Conservation (phyloP, 352 stramenopile genomes). For the Blastocystis hominis region DNA sequence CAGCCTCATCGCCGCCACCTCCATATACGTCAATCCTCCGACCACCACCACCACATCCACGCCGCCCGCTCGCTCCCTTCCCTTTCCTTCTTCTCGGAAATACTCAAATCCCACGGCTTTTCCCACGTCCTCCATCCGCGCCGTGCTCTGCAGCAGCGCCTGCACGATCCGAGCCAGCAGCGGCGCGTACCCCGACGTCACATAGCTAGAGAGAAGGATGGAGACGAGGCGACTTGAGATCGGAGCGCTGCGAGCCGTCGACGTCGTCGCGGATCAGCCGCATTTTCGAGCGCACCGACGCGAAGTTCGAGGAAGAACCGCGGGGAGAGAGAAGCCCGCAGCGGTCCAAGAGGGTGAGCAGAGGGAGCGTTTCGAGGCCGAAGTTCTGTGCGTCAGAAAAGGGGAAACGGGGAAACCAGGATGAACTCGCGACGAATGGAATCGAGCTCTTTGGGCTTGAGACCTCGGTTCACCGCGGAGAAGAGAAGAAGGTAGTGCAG, state of each 20-base stretch:
- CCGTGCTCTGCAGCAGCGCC: not conserved
- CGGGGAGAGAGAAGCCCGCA: not conserved
- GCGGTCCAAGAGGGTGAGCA: not conserved
- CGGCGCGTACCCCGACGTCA: constrained; percentile 52
- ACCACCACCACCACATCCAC: constrained; percentile 25
- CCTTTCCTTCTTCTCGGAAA: not conserved
- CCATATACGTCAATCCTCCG: constrained; percentile 35
- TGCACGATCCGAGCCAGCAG: not conserved
- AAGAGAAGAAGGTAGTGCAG: constrained; percentile 44
- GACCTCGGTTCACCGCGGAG: constrained; percentile 12
- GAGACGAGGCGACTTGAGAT: not conserved
- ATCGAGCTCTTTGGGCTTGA: constrained; percentile 51
- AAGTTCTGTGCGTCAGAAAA: not conserved
- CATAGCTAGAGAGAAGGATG: constrained; percentile 10
- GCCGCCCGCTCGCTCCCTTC: not conserved
- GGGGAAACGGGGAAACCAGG: not conserved
- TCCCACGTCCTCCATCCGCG: constrained; percentile 18
- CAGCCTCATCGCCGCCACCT: constrained; percentile 37
- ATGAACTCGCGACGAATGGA: not conserved
- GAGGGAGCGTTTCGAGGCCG: constrained; percentile 2
- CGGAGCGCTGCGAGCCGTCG: constrained; percentile 3
- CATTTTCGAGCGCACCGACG: not conserved
- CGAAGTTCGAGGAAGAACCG: not conserved
- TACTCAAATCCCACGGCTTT: not conserved
- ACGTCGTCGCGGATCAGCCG: constrained; percentile 48